Conservation (phyloP, 768 basidiomycete genomes). For the Lyophyllum decastes region DNA sequence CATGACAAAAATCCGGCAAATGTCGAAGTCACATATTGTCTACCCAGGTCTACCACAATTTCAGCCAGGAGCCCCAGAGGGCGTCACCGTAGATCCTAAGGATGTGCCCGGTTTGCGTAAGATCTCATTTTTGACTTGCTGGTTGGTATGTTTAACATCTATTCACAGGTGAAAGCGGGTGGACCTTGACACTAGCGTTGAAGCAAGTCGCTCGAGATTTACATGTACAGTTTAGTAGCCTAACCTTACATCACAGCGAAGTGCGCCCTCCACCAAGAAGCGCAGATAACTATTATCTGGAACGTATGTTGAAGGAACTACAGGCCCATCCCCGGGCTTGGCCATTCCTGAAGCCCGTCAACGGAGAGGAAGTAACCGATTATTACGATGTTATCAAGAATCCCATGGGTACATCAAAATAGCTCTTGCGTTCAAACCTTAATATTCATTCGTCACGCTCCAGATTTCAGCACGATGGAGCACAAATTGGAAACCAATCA, state of each 20-base stretch:
- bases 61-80: constrained; percentile 54
- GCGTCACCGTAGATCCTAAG: constrained; percentile 61
- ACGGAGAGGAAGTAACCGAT: constrained; percentile 75
- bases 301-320: constrained; percentile 76
- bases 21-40: constrained; percentile 84
- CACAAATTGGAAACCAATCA: constrained; percentile 88
- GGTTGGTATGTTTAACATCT: constrained; percentile 6
- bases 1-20: constrained; percentile 82
- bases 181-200: constrained; percentile 82
- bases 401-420: constrained; percentile 85
- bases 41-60: constrained; percentile 81
- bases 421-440: constrained; percentile 2
- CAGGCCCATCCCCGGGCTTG: constrained; percentile 79
- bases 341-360: constrained; percentile 87
- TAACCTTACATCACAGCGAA: constrained; percentile 23
- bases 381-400: constrained; percentile 88
- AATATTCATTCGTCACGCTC: neutral
- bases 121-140: constrained; percentile 23
- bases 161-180: constrained; percentile 81
- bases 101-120: constrained; percentile 88
- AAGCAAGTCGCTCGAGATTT: constrained; percentile 47
- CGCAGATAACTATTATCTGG: constrained; percentile 68
- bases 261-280: constrained; percentile 40
- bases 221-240: neutral
- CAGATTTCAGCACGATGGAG: constrained; percentile 88